Base-by-base conservation (phyloP, 108 stramenopile species). In the Cyclostephanos tholiformis region DNA sequence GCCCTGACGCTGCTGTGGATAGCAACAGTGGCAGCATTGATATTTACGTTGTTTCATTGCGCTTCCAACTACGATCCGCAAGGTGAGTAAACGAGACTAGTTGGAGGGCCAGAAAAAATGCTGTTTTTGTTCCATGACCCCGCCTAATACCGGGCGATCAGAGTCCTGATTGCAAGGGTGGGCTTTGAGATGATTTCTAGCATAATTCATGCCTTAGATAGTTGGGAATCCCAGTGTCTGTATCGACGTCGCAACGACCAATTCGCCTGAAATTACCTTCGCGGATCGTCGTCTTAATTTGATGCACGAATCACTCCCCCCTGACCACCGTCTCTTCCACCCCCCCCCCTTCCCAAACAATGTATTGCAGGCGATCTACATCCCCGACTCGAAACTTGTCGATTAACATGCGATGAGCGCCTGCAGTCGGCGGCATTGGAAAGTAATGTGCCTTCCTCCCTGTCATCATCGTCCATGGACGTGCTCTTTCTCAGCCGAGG, bases 381-480 rank as follows among this genome's bases (percentile, higher is more conserved):
- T 25, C 70, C 59, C 35, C 57, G 58, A 43, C 36, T 46, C 53
- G 70, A 46, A 35, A 35, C 19, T 2, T 71, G 70, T 61, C 44
- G 48, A 48, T 46, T 8, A 14, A 71, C 70, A 30, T 71, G 70
- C 58, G 70, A 71, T 17, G 59, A 59, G 11, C 70, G 70, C 59
- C 70, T 71, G 22, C 70, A 71, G 38, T 61, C 70, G 38, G 58
- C 58, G 25, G 70, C 70, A 49, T 49, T 60, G 56, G 58, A 71
- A 32, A 71, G 70, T 29, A 35, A 26, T 17, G 30, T 61, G 17
- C 39, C 70, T 25, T 71, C 36, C 32, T 59, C 70, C 56, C 20
- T 61, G 16, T 58, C 70, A 12, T 22, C 58, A 0, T 44, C 70
- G 16, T 55, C 41, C 38, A 30, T 61, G 19, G 60, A 46, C 16